phyloP scores from a whole-genome alignment of 2,329 filamentous ascomycete genomes.

The Fusarium incarnatum region DNA sequence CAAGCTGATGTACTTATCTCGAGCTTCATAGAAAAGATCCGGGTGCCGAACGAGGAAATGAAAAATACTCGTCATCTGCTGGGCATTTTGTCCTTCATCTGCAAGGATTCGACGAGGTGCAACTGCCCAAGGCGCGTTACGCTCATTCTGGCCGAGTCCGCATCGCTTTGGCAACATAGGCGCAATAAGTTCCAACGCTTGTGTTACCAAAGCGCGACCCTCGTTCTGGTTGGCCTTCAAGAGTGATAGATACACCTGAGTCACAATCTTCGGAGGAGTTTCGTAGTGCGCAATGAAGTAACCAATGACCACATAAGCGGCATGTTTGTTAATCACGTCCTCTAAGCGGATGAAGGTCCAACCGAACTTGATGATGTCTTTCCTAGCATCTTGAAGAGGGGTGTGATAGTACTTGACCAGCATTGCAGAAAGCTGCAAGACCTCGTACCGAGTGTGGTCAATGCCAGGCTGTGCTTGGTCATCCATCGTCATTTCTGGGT shows the following conservation, averaged over 20 bases:
- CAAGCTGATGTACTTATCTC: constrained; percentile 88
- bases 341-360: constrained; percentile 99
- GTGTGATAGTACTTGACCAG: constrained; percentile 94
- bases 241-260: constrained; percentile 92
- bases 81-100: constrained; percentile 93
- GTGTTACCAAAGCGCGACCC: constrained; percentile 89
- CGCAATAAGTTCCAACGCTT: constrained; percentile 94
- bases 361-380: constrained; percentile 98
- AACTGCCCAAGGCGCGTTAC: constrained; percentile 87
- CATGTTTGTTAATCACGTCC: constrained; percentile 99
- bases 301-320: constrained; percentile 94
- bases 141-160: constrained; percentile 72
- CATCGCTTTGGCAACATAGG: constrained; percentile 91
- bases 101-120: constrained; percentile 90
- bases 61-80: constrained; percentile 97
- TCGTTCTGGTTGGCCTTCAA: constrained; percentile 95
- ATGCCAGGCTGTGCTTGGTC: constrained; percentile 87
- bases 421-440: constrained; percentile 93
- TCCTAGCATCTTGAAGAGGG: constrained; percentile 89
- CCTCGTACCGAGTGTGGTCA: constrained; percentile 95
- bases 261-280: constrained; percentile 94
- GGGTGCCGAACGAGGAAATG: constrained; percentile 95
- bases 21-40: constrained; percentile 92
- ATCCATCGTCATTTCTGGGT: constrained; percentile 83
- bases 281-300: constrained; percentile 99